Percentiles rank a stretch among this genome's conserved stretches.
phyloP scores from a whole-genome alignment of 371 early-diverging fungal species.

The Syncephalastrum sp. region DNA sequence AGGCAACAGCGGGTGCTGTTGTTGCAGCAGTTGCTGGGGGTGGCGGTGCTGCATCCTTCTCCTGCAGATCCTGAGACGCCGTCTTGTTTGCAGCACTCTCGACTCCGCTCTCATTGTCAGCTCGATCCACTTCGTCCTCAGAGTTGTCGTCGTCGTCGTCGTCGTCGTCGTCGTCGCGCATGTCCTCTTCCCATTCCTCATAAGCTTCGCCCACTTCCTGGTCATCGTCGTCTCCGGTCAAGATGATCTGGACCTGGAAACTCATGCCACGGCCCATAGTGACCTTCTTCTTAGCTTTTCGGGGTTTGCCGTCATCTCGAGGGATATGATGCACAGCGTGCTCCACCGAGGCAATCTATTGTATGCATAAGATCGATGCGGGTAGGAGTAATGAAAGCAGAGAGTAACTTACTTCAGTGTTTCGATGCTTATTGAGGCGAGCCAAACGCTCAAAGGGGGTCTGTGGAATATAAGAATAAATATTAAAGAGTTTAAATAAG shows the following conservation, averaged over 20 bases:
- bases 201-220: conserved; percentile 27
- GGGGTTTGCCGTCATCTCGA: neutral
- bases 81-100: conserved; percentile 3
- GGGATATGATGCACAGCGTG: conserved; percentile 27
- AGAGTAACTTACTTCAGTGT: conserved; percentile 55
- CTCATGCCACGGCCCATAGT: conserved; percentile 21
- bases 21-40: neutral
- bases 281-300: conserved; percentile 17
- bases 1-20: neutral
- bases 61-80: conserved; percentile 3
- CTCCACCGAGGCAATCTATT: conserved; percentile 36
- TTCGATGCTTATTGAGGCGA: conserved; percentile 84
- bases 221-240: conserved; percentile 27
- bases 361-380: neutral
- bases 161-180: conserved; percentile 20
- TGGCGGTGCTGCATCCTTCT: conserved; percentile 2
- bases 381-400: neutral
- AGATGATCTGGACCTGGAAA: conserved; percentile 26
- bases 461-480: conserved; percentile 30
- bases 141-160: neutral
- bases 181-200: conserved; percentile 39
- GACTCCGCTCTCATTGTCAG: neutral
- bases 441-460: conserved; percentile 90
- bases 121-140: conserved; percentile 7
- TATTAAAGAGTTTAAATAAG: neutral